These are phyloP conservation scores for Brassica incana DNA, from an alignment of 345 rosid genomes.

Conservation along the genomic window DNA sequence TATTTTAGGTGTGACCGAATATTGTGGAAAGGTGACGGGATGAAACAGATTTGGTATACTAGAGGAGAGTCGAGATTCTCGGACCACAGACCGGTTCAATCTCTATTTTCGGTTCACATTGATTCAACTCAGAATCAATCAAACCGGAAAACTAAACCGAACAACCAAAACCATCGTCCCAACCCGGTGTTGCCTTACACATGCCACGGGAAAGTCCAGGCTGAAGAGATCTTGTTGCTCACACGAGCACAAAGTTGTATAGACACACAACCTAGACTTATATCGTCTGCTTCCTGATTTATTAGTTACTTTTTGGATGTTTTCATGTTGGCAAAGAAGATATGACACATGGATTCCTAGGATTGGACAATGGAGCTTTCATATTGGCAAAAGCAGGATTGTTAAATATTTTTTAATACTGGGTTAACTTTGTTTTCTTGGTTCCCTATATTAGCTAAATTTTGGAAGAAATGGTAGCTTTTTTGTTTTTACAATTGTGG, in stretches of 20 bases:
- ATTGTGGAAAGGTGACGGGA: slow-evolving; percentile 85
- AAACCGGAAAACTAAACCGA: slow-evolving; percentile 23
- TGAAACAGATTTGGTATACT: slow-evolving; percentile 67
- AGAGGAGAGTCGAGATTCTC: slow-evolving; percentile 95
- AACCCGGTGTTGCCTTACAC: slow-evolving; percentile 48
- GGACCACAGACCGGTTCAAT: slow-evolving; percentile 91
- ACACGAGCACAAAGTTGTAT: slow-evolving; percentile 56
- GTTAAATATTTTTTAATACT: not conserved
- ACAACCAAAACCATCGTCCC: slow-evolving; percentile 43
- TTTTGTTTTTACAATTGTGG: not conserved
- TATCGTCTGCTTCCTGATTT: slow-evolving; percentile 26
- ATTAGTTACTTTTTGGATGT: slow-evolving; percentile 25
- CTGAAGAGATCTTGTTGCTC: slow-evolving; percentile 67
- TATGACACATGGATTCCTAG: slow-evolving; percentile 32
- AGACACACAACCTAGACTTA: slow-evolving; percentile 41
- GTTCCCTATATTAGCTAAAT: not conserved
- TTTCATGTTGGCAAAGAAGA: slow-evolving; percentile 32
- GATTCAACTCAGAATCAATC: slow-evolving; percentile 30
- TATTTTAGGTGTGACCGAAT: slow-evolving; percentile 85
- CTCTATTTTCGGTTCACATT: slow-evolving; percentile 66
- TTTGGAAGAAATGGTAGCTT: not conserved
- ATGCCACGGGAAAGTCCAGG: slow-evolving; percentile 67
- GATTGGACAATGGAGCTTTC: slow-evolving; percentile 34
- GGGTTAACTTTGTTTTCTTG: not conserved
- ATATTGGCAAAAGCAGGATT: not conserved